phyloP scores from a whole-genome alignment of 108 stramenopile genomes.

The Craspedostauros australis region DNA sequence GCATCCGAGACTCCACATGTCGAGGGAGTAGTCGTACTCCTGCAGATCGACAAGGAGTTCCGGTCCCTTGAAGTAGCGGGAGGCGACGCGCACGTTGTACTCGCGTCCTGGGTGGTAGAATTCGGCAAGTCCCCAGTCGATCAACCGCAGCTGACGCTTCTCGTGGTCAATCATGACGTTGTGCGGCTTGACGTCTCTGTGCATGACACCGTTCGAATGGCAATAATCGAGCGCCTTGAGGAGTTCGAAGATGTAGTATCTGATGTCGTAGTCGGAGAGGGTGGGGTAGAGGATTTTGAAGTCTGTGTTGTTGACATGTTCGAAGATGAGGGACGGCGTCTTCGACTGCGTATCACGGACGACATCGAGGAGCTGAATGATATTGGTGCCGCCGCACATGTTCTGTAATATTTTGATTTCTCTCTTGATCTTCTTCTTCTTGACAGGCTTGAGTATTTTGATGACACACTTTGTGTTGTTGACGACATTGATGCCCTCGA shows the following conservation, averaged over 20 bases:
- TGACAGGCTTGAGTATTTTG: constrained; percentile 99
- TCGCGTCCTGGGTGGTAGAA: constrained; percentile 99
- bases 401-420: constrained; percentile 99
- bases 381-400: constrained; percentile 99
- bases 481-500: constrained; percentile 94
- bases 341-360: constrained; percentile 99
- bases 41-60: constrained; percentile 99
- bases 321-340: constrained; percentile 97
- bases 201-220: constrained; percentile 99
- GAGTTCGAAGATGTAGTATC: constrained; percentile 99
- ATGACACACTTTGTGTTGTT: constrained; percentile 97
- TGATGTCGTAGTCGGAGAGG: constrained; percentile 95
- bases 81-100: constrained; percentile 99
- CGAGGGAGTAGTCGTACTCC: constrained; percentile 99
- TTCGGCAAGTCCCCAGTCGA: constrained; percentile 99
- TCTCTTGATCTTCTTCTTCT: constrained; percentile 99
- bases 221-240: constrained; percentile 99
- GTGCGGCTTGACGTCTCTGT: constrained; percentile 99
- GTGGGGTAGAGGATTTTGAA: constrained; percentile 99
- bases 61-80: constrained; percentile 99
- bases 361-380: constrained; percentile 98
- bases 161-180: constrained; percentile 99
- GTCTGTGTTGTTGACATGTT: constrained; percentile 99
- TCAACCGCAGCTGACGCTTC: constrained; percentile 93
- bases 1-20: constrained; percentile 99